Evolutionary conservation across 2,329 filamentous ascomycete species (phyloP).

Genomic region (Fusarium paranaense): DNA sequence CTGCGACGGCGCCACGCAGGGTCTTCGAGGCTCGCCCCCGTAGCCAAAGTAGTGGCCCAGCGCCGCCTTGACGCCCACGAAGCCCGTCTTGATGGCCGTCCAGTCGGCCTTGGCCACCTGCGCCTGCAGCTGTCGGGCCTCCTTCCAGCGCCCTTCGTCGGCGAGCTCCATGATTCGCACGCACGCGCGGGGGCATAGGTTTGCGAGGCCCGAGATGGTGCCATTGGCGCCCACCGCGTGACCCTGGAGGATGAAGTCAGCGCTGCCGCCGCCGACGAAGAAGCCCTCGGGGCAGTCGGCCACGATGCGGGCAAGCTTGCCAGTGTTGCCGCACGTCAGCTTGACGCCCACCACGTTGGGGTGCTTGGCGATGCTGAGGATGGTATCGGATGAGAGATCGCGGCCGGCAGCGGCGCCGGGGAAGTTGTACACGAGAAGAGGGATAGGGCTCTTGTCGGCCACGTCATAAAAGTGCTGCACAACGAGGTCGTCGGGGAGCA

Average conservation of each 20-base stretch:
- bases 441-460: constrained; percentile 69
- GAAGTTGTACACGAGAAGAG: constrained; percentile 75
- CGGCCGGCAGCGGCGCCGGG: constrained; percentile 70
- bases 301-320: constrained; percentile 66
- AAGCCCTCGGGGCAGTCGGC: constrained; percentile 52
- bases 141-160: constrained; percentile 47
- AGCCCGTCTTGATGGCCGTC: constrained; percentile 60
- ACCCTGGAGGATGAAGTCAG: constrained; percentile 56
- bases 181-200: constrained; percentile 54
- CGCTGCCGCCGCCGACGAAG: constrained; percentile 54
- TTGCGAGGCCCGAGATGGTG: constrained; percentile 55
- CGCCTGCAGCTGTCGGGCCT: constrained; percentile 53
- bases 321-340: constrained; percentile 74
- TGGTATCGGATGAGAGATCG: constrained; percentile 70
- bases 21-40: constrained; percentile 54
- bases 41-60: constrained; percentile 55
- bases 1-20: constrained; percentile 51
- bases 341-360: constrained; percentile 74
- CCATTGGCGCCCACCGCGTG: constrained; percentile 55
- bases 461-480: constrained; percentile 73
- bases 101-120: constrained; percentile 59
- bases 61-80: constrained; percentile 61
- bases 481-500: constrained; percentile 66
- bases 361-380: constrained; percentile 64
- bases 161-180: constrained; percentile 50